A percentile compares a stretch with the other conserved stretches of the same genome.
Conservation (phyloP, 2,329 filamentous ascomycete species). For the Aspergillus japonicus region DNA sequence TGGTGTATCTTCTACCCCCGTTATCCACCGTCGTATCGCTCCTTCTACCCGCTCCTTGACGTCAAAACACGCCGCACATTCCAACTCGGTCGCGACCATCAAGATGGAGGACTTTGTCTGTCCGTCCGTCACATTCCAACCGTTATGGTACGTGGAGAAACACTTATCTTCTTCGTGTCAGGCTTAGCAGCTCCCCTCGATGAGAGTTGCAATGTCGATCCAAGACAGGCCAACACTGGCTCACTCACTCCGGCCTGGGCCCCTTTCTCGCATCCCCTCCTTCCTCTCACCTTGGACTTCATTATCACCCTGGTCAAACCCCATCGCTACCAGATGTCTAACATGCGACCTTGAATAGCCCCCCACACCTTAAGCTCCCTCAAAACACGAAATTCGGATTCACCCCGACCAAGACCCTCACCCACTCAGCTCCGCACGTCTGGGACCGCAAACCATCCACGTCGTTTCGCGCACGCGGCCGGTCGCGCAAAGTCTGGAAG, state of each 20-base stretch:
- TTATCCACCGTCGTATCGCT: background rate
- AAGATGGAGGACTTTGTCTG: conserved; percentile 9
- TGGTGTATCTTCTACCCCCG: background rate
- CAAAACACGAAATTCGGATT: conserved; percentile 38
- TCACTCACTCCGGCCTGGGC: background rate
- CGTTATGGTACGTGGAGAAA: background rate
- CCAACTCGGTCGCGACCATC: conserved; percentile 1
- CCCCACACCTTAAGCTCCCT: conserved; percentile 5
- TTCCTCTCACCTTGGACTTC: background rate
- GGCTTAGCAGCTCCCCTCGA: background rate
- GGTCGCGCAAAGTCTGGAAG: conserved; percentile 49
- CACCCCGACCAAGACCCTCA: conserved; percentile 40
- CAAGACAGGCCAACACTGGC: background rate
- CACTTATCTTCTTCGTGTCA: background rate
- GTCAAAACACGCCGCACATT: conserved; percentile 1
- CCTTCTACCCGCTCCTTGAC: background rate
- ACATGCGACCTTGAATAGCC: background rate
- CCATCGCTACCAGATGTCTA: background rate
- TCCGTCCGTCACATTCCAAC: conserved; percentile 3
- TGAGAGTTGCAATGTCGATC: background rate
- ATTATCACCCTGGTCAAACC: background rate
- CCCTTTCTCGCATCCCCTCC: background rate
- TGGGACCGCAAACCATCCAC: conserved; percentile 49
- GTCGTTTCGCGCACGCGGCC: conserved; percentile 39
- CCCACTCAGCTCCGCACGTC: conserved; percentile 36